A percentile compares a stretch with the other conserved stretches of the same genome.
These are phyloP conservation scores for Leccinum disarticulatum DNA, from an alignment of 768 basidiomycete species.

Conservation along the genomic window DNA sequence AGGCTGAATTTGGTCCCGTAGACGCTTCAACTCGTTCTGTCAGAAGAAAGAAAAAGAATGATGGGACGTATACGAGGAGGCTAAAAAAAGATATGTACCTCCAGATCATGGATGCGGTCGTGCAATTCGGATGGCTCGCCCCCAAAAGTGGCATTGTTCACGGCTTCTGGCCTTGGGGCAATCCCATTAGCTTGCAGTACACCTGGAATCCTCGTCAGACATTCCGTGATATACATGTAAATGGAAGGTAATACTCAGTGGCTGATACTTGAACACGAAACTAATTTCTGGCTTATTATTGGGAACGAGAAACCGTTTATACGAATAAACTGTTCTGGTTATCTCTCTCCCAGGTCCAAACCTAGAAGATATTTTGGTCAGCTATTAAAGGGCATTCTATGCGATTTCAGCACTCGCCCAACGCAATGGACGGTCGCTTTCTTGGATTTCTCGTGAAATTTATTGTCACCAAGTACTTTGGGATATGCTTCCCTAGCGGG, in stretches of 20 bases:
- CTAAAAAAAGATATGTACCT: neutral
- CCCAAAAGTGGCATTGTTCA: neutral
- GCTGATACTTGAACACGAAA: constrained; percentile 23
- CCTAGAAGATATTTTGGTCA: constrained; percentile 2
- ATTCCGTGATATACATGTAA: neutral
- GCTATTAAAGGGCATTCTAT: neutral
- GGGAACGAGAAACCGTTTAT: neutral
- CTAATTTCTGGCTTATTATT: constrained; percentile 6
- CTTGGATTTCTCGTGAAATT: constrained; percentile 22
- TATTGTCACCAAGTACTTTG: neutral
- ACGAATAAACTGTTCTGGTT: no score
- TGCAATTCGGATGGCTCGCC: neutral
- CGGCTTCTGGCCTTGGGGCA: constrained; percentile 3
- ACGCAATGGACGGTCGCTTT: constrained; percentile 23
- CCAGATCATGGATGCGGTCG: constrained; percentile 6
- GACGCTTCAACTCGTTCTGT: constrained; percentile 17
- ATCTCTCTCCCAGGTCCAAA: constrained; percentile 9
- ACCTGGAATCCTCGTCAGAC: constrained; percentile 4
- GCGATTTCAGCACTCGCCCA: constrained; percentile 7
- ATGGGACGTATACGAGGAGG: neutral
- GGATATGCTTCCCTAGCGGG: fast-evolving
- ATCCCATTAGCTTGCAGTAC: constrained; percentile 22
- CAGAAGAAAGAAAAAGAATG: neutral
- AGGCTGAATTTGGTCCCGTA: constrained; percentile 8
- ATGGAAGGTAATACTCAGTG: constrained; percentile 12